These are phyloP conservation scores for Sugiyamaella mastotermitis DNA, from an alignment of 805 yeast species.

Conservation along the genomic window DNA sequence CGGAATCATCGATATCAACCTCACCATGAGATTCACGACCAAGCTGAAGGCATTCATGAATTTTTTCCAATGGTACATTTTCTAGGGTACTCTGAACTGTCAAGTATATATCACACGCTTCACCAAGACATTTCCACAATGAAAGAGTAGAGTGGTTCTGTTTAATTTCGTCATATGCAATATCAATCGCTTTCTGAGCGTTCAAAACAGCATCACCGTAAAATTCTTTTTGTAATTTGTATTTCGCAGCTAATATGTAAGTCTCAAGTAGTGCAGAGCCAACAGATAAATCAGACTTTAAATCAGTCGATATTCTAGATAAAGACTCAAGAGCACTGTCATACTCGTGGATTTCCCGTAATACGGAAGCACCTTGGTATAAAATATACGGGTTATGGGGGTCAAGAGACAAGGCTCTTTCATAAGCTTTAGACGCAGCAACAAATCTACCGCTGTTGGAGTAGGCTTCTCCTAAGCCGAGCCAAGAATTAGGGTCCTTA, in stretches of 20 bases:
- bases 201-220: conserved; percentile 56
- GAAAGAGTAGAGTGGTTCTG: conserved; percentile 34
- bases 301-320: conserved; percentile 40
- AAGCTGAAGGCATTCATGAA: too few relatives aligned
- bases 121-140: conserved; percentile 63
- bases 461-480: conserved; percentile 96
- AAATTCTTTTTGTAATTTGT: conserved; percentile 53
- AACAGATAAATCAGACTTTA: conserved; percentile 21
- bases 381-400: conserved; percentile 53
- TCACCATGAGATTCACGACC: too few relatives aligned
- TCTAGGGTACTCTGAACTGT: conserved; percentile 48
- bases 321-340: conserved; percentile 51
- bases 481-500: conserved; percentile 75
- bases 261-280: conserved; percentile 50
- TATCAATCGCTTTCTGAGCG: conserved; percentile 42
- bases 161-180: conserved; percentile 33
- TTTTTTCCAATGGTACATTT: conserved; percentile 42
- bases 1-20: background rate
- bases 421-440: conserved; percentile 80
- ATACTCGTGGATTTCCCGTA: conserved; percentile 59
- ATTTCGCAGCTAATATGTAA: conserved; percentile 46
- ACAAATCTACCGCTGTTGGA: conserved; percentile 75
- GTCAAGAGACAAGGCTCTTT: conserved; percentile 51
- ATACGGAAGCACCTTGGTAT: conserved; percentile 62
- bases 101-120: conserved; percentile 48